These are phyloP conservation scores for Allomyces javanicus DNA, from an alignment of 192 early-diverging fungal genomes.

Conservation along the genomic window DNA sequence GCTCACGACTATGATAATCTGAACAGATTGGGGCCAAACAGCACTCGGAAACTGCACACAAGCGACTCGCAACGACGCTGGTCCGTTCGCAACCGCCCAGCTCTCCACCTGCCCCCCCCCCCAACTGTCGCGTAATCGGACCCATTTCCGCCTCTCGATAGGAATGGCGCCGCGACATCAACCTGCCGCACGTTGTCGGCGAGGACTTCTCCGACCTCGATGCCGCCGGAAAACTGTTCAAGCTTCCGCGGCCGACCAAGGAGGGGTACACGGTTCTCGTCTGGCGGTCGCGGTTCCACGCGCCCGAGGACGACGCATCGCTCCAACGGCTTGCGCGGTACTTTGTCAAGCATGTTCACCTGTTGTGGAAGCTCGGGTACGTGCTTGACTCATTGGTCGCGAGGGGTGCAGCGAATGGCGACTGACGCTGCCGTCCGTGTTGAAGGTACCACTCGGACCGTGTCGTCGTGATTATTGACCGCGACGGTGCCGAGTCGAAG, in stretches of 20 bases:
- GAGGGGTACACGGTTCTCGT: not conserved
- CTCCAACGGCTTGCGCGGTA: not conserved
- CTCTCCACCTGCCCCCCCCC: too few species aligned
- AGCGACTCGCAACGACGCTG: too few species aligned
- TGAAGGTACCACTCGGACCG: not conserved
- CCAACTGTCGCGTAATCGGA: too few species aligned
- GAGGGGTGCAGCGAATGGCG: too few species aligned
- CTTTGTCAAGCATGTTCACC: not conserved
- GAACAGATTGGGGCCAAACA: too few species aligned
- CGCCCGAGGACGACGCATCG: not conserved
- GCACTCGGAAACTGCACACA: too few species aligned
- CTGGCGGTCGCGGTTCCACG: not conserved
- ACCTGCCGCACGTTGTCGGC: not conserved
- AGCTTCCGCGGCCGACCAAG: not conserved
- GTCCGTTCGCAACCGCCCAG: too few species aligned
- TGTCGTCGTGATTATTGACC: not conserved
- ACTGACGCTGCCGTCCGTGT: too few species aligned
- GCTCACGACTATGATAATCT: too few species aligned
- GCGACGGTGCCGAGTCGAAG: not conserved
- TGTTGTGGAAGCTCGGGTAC: not conserved
- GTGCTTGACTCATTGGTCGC: not conserved
- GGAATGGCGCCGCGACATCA: not conserved
- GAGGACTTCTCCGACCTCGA: not conserved
- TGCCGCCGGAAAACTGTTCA: not conserved
- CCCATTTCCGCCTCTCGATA: too few species aligned